Evolutionary conservation across 768 basidiomycete species (phyloP).

Genomic region (Floccularia luteovirens): DNA sequence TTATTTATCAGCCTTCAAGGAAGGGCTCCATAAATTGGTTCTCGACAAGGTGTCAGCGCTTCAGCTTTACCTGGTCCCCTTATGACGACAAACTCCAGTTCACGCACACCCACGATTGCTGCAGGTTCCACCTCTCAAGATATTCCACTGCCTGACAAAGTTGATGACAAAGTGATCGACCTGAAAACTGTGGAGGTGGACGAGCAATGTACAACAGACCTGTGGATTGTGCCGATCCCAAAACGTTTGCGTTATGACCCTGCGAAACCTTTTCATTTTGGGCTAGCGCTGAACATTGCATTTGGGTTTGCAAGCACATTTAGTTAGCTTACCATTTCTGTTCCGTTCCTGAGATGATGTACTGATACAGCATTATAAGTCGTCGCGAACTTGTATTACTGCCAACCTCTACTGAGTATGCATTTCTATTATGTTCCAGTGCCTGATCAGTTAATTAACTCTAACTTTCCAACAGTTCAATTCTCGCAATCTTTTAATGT

Average conservation of each 20-base stretch:
- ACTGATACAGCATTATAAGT: neutral
- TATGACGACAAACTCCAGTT: no score
- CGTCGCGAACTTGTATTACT: conserved; percentile 2
- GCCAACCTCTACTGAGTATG: conserved; percentile 2
- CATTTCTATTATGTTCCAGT: no score
- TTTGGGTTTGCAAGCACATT: conserved; percentile 61
- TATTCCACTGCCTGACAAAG: no score
- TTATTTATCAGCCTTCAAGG: no score
- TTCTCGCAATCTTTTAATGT: conserved; percentile 26
- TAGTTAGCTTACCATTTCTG: conserved; percentile 17
- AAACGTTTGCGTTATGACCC: conserved; percentile 42
- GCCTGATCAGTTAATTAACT: neutral
- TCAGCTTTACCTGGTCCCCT: no score
- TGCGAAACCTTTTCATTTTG: conserved; percentile 43
- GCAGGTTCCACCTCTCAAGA: no score
- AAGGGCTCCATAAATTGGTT: no score
- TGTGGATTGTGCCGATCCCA: conserved; percentile 63
- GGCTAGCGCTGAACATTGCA: conserved; percentile 38
- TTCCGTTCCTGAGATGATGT: neutral
- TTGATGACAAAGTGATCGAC: no score
- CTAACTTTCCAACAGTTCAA: conserved; percentile 17
- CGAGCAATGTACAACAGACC: no score
- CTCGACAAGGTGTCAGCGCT: no score
- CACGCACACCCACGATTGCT: no score
- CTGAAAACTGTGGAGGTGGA: no score